Evolutionary conservation across 2,329 filamentous ascomycete species (phyloP).

Genomic region (Penicillium sp.): DNA sequence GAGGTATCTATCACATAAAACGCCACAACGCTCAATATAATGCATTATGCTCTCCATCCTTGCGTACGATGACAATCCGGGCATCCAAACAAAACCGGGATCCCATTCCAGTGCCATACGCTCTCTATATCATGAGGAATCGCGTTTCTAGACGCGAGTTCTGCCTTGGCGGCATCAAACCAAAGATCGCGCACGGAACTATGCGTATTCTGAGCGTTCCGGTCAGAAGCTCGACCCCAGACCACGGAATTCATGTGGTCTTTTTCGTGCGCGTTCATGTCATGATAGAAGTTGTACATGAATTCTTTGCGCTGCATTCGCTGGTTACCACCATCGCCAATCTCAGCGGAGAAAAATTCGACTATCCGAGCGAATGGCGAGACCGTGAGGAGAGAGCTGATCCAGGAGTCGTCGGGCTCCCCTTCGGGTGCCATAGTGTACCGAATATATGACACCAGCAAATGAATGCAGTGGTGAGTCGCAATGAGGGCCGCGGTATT

Average conservation of each 20-base stretch:
- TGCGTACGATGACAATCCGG: constrained; percentile 29
- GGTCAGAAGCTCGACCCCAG: constrained; percentile 32
- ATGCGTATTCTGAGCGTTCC: constrained; percentile 32
- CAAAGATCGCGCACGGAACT: constrained; percentile 40
- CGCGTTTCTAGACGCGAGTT: constrained; percentile 30
- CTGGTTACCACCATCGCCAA: constrained; percentile 42
- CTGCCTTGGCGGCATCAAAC: constrained; percentile 38
- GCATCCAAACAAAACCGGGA: constrained; percentile 40
- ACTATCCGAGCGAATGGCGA: constrained; percentile 41
- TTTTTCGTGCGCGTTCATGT: constrained; percentile 37
- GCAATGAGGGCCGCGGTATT: constrained; percentile 40
- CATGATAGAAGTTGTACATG: constrained; percentile 45
- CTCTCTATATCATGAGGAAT: constrained; percentile 36
- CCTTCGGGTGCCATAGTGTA: constrained; percentile 37
- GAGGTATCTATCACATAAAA: constrained; percentile 8
- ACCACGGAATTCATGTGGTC: constrained; percentile 40
- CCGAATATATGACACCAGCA: constrained; percentile 41
- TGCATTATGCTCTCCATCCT: constrained; percentile 35
- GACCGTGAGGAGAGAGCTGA: constrained; percentile 41
- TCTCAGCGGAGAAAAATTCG: constrained; percentile 46
- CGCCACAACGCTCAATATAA: constrained; percentile 15
- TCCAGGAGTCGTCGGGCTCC: constrained; percentile 39
- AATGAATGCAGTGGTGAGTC: constrained; percentile 43
- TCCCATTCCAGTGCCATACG: constrained; percentile 34
- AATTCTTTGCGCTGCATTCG: constrained; percentile 43